Percentiles rank a stretch among this genome's conserved stretches.
phyloP scores from a whole-genome alignment of 2,329 filamentous ascomycete species.

The Claviceps quebecensis region DNA sequence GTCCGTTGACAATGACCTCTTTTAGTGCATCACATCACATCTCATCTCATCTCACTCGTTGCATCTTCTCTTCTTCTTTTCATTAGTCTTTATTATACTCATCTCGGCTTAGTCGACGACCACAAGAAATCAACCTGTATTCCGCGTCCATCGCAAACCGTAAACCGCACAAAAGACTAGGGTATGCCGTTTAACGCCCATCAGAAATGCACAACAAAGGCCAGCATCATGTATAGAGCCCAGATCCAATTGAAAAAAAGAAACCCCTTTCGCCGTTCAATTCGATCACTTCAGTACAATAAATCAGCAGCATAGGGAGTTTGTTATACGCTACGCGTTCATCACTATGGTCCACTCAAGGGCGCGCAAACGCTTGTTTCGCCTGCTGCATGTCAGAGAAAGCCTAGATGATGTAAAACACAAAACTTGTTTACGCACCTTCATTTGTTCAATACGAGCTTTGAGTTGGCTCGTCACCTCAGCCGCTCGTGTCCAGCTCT shows the following conservation, averaged over 20 bases:
- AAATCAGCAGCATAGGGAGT: constrained; percentile 2
- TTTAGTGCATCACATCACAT: too few relatives aligned
- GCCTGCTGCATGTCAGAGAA: constrained; percentile 9
- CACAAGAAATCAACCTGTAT: background rate
- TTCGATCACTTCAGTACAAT: background rate
- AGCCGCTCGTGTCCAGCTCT: constrained; percentile 94
- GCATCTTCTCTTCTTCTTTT: background rate
- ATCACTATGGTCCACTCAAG: constrained; percentile 8
- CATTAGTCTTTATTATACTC: constrained; percentile 1
- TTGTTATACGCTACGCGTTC: background rate
- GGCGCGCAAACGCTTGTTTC: constrained; percentile 18
- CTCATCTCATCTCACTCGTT: too few relatives aligned
- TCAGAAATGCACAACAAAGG: constrained; percentile 17
- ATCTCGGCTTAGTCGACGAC: background rate
- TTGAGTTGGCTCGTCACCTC: constrained; percentile 97
- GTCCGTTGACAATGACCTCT: too few relatives aligned
- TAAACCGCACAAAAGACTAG: constrained; percentile 10
- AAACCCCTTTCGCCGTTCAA: background rate
- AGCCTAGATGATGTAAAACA: background rate
- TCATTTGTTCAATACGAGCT: constrained; percentile 97
- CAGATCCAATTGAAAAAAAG: background rate
- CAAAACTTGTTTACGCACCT: constrained; percentile 33
- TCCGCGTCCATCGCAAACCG: constrained; percentile 1
- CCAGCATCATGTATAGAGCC: background rate
- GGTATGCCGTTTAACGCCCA: constrained; percentile 22